Base-by-base conservation (phyloP, 148 eudicot species). In the Arbutus unedo region DNA sequence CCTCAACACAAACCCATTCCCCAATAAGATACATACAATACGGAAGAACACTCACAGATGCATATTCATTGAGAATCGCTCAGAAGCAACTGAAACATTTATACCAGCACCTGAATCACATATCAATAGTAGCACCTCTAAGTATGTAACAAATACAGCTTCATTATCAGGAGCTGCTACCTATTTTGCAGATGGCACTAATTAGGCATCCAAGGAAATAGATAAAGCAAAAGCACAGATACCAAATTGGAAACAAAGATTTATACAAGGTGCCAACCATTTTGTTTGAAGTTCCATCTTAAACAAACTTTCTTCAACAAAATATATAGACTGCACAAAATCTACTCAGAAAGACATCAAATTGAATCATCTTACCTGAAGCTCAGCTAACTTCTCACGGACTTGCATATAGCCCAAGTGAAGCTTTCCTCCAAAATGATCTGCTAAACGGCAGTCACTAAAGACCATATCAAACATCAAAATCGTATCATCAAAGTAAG, bases 381-480 rank as follows among this genome's bases (percentile, higher is more conserved):
- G 94, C 78, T 96, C 99, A 75, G 92, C 92, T 74, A 96, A 78
- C 87, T 96, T 96, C 85, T 94, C 99, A 79, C 99, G 99, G 60
- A 96, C 94, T 89, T 94, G 99, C 95, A 96, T 96, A 90, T 96
- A 96, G 81, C 99, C 98, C 83, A 94, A 81, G 83, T 96, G 99
- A 86, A 96, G 94, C 91, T 96, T 96, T 59, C 99, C 98, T 80
- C 99, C 99, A 88, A 96, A 96, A 91, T 96, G 99, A 90, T 96
- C 99, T 59, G 99, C 93, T 86, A 96, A 89, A 82, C 99, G 99
- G 55, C 98, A 98, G 80, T 96, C 98, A 86, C 99, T 96, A 94
- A 79, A 90, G 85, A 83, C 79, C 82, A 89, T 80, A 89, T 23
- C 53, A 56, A 38, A 59, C 54, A 83, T 48, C 9, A 82, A 54